These are phyloP conservation scores for Crithidia expoeki DNA, from an alignment of 208 protist species.

Conservation along the genomic window DNA sequence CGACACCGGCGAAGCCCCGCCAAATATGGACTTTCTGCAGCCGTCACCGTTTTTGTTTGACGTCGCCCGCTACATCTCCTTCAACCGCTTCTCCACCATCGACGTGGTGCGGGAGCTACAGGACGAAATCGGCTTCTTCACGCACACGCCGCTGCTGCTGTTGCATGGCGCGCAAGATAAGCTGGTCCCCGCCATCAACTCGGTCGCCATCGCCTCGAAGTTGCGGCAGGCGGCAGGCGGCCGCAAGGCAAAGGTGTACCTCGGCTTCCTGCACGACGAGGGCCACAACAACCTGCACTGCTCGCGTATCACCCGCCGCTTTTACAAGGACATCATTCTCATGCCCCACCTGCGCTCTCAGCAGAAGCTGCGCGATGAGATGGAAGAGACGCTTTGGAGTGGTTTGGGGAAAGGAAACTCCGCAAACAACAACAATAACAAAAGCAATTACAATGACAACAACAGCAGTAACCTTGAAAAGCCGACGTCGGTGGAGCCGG, in stretches of 20 bases:
- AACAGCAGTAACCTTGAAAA: conserved; percentile 3
- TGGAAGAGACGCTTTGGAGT: conserved; percentile 26
- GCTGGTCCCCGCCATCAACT: conserved; percentile 40
- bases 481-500: background rate
- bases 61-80: conserved; percentile 38
- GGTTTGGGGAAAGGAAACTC: background rate
- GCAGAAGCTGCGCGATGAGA: conserved; percentile 15
- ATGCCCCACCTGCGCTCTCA: conserved; percentile 39
- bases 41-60: conserved; percentile 32
- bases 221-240: conserved; percentile 38
- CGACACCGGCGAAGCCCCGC: conserved; percentile 16
- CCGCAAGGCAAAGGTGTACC: conserved; percentile 33
- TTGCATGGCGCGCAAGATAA: conserved; percentile 44
- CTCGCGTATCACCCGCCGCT: conserved; percentile 37
- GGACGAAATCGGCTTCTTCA: conserved; percentile 40
- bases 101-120: conserved; percentile 41
- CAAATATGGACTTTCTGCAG: conserved; percentile 15
- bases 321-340: conserved; percentile 56
- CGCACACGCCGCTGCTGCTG: conserved; percentile 44
- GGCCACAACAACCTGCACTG: conserved; percentile 49
- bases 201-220: conserved; percentile 40
- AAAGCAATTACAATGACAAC: background rate
- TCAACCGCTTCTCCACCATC: conserved; percentile 45
- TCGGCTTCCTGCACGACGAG: conserved; percentile 26
- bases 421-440: background rate